Base-by-base conservation (phyloP, 495 filamentous ascomycete species). In the Pseudevernia furfuracea region DNA sequence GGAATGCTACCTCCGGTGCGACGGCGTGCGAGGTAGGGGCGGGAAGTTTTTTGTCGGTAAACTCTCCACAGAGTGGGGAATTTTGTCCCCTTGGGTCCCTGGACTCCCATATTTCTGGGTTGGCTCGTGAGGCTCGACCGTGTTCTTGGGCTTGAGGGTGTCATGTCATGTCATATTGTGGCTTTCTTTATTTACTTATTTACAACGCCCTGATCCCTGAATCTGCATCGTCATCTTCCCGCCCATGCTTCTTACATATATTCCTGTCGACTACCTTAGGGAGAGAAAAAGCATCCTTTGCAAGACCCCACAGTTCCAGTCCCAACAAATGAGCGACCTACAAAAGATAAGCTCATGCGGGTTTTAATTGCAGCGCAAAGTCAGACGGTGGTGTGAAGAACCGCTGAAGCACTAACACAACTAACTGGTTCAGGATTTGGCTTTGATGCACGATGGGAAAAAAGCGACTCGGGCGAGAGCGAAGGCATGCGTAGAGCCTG, bases 11-110 rank as follows among this genome's bases (percentile, higher is more conserved):
- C 34, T 30, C 55, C 39, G 28, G n/a, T n/a, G n/a, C n/a, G 17
- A 59, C 37, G 14, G n/a, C n/a, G n/a, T n/a, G n/a, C n/a, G 52
- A 64, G 41, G 19, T 49, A 36, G 38, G 61, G 34, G 38, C 61
- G 52, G 52, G 61, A 63, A 32, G 25, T 46, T 46, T 37, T 52
- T 12, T 58, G 39, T 56, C 61, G 61, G 61, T 63, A 63, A 63
- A 63, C 38, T 38, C 30, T 38, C 61, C 61, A 62, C 28, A 34
- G 17, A 62, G 32, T 62, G 61, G 61, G 61, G 58, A 60, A 44
- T 36, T 48, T 10, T 41, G 19, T 14, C 46, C n/a, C n/a, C n/a
- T n/a, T n/a, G n/a, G n/a, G n/a, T n/a, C n/a, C n/a, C n/a, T n/a
- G n/a, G n/a, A n/a, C n/a, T n/a, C n/a, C n/a, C 46, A 52, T 23